These are phyloP conservation scores for Arabidopsis suecica DNA, from an alignment of 345 rosid species.

Conservation along the genomic window DNA sequence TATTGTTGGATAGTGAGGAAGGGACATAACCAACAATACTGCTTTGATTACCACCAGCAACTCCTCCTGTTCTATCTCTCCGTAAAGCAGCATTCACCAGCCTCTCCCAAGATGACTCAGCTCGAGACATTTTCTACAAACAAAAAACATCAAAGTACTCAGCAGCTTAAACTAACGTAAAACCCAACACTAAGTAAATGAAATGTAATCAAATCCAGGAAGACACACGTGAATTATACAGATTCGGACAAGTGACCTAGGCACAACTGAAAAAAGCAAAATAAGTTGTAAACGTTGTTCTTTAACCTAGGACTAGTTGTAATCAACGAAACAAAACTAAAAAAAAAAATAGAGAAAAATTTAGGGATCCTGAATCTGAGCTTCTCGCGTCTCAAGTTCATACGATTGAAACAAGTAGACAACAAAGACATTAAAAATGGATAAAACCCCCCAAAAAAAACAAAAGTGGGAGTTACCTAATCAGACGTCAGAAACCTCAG, in stretches of 20 bases:
- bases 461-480: conserved; percentile 32
- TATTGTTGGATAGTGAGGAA: conserved; percentile 78
- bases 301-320: background rate
- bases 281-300: background rate
- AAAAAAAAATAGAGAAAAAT: background rate
- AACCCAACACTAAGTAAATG: background rate
- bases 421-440: background rate
- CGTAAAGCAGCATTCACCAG: conserved; percentile 80
- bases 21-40: conserved; percentile 87
- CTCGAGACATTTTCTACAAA: conserved; percentile 70
- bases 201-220: conserved; percentile 4
- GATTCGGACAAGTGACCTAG: conserved; percentile 35
- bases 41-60: conserved; percentile 54
- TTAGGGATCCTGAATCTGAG: conserved; percentile 39
- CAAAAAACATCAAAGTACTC: conserved; percentile 9
- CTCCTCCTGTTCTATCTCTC: conserved; percentile 70
- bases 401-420: conserved; percentile 24
- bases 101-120: conserved; percentile 85
- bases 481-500: conserved; percentile 36
- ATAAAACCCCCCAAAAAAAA: background rate
- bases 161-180: background rate
- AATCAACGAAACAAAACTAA: background rate
- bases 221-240: background rate
- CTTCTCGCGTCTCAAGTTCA: conserved; percentile 8
- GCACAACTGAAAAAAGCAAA: conserved; percentile 19